Evolutionary conservation across 2,329 filamentous ascomycete species (phyloP), one percentile per base, ranked within the genome.

Genomic region (Arthrobotrys musiformis): DNA sequence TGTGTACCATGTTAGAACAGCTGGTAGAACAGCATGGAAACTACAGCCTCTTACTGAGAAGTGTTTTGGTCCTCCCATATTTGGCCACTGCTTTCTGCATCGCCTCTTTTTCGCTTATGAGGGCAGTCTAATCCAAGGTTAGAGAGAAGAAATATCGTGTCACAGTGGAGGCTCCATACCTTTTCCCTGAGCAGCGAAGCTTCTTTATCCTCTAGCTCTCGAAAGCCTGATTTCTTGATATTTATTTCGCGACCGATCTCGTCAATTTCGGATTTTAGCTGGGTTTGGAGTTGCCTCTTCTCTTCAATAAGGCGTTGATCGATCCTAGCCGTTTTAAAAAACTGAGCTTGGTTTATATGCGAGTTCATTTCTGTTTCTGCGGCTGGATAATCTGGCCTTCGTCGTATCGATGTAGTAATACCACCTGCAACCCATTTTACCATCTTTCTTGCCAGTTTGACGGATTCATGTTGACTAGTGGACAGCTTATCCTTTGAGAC

Each of bases 251-350:
- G 80, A 75, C 7, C 17, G 30, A 83, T 70, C 19, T 82, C 81
- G 17, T 80, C 79, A 30, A 89, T 80, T 7, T 85, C 83, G 1
- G 83, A 80, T 64, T 84, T 85, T 11, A 83, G 61, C 30, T 79
- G 67, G 15, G 30, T 30, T 30, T 78, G 68, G n/a, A 85, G 86
- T 15, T 85, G 85, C 74, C 89, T 85, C 15, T 95, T 82, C 8
- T 62, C 89, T 87, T 13, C 84, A 83, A 82, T 91, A 37, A 85
- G 80, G 11, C 82, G 81, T 19, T 79, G 76, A 81, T 97, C 92
- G 5, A 93, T 87, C 2, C 92, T 90, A 78, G 92, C 90, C 52
- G 93, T 89, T 0, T 90, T 93, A 90, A 95, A 97, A 81, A 88
- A 88, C 37, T 82, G 85, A 3, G 93, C 93, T 1, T 83, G 84